Base-by-base conservation (phyloP, 2,329 filamentous ascomycete species). In the Penicillium sp. region DNA sequence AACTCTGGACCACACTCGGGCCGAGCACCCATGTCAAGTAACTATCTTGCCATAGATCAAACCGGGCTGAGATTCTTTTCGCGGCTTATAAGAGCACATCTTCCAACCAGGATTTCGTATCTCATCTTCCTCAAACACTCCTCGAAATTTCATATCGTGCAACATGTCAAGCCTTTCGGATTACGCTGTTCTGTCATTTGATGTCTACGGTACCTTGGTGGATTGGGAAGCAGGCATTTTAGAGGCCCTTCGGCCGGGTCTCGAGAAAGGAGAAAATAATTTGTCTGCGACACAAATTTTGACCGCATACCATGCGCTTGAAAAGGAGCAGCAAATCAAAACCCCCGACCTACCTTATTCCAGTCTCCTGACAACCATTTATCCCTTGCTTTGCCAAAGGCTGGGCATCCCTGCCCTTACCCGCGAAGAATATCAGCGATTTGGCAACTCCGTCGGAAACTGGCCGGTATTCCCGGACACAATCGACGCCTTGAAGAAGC, bases 131-230 rank as follows among this genome's bases (percentile, higher is more conserved):
- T n/a, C n/a, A n/a, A n/a, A n/a, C n/a, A n/a, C n/a, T n/a, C n/a
- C n/a, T n/a, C n/a, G n/a, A n/a, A n/a, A n/a, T n/a, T n/a, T n/a
- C n/a, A 34, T 16, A 34, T n/a, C 16, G 21, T 37, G 8, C 19
- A 40, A 14, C 37, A 28, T 28, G 39, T 26, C 39, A n/a, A 26
- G 18, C 3, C 57, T 70, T 24, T 60, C 63, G 3, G 67, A 72
- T 48, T 81, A 77, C 68, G 72, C 71, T 19, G 70, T 83, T 55
- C 82, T 90, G 37, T 85, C 84, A 63, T 91, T 92, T 71, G 89
- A 92, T 74, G 85, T 88, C 76, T 92, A 89, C 71, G 88, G 89
- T 69, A 92, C 89, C 0, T 80, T 92, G 3, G 83, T 92, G 52
- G 87, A 92, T 76, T 91, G 87, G 88, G 87, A 91, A 69, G 69